Base-by-base conservation (phyloP, 768 basidiomycete species). In the Tulasnella sp. region DNA sequence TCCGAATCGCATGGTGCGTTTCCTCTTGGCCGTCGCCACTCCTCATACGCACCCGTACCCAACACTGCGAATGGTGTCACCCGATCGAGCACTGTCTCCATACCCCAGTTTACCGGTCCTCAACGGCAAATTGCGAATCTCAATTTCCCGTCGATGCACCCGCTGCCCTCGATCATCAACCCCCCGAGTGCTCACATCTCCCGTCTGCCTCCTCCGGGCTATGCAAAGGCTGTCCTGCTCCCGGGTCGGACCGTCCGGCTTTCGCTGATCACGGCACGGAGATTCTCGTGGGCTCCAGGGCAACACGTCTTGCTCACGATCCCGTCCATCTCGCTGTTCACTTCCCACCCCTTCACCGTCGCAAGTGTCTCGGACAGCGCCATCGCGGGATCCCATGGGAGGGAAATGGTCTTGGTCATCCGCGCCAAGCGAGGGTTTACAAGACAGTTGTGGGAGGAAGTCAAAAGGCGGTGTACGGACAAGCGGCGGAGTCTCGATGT, bases 371-470 rank as follows among this genome's bases (percentile, higher is more conserved):
- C 76, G 61, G 79, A 82, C 55, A 69, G 71, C 50, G 68, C 40
- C 7, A 73, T 61, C 69, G 69, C 2, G 66, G 65, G 5, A 67
- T 69, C n/a, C 71, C 71, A 72, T 39, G 79, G 79, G 17, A 72
- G 75, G 37, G 75, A 75, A 45, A 73, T 88, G 59, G 70, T 83
- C 0, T 75, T 88, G 49, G 73, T 86, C 58, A 73, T 88, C 50
- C 81, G 84, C 52, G 77, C 82, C 1, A 78, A 81, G 66, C 73
- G 73, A 11, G 86, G 86, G 0, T 82, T 84, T 72, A 87, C 85
- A 1, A 73, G 72, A 62, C 70, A 75, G 31, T 71, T 88, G 11
- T 86, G 81, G 80, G 69, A 83, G 45, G 65, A 74, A 4, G 74
- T 85, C 21, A 63, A 42, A 29, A 56, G 68, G 50, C 42, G 61